These are phyloP conservation scores for Euptelea pleiosperma DNA, from an alignment of 164 flowering plant genomes.

Conservation along the genomic window DNA sequence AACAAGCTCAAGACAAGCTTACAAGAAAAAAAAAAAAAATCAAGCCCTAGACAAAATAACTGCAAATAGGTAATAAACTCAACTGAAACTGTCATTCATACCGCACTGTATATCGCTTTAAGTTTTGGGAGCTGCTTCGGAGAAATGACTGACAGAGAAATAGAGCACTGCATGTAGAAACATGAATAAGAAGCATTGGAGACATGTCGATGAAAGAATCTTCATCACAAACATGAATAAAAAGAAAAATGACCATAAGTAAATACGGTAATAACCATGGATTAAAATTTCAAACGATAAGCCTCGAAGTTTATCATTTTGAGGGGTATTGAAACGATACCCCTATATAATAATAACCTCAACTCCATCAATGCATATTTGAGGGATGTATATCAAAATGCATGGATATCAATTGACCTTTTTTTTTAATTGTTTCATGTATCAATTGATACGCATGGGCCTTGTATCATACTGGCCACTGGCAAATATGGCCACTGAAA, in stretches of 20 bases:
- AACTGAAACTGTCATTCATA: constrained; percentile 27
- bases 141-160: constrained; percentile 85
- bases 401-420: no score
- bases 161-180: constrained; percentile 56
- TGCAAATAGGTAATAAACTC: neutral
- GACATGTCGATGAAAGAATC: neutral
- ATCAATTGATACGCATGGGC: no score
- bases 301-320: neutral
- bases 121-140: constrained; percentile 87
- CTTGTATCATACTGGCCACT: no score
- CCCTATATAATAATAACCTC: neutral
- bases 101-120: constrained; percentile 71
- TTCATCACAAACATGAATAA: neutral
- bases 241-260: constrained; percentile 3
- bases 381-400: no score
- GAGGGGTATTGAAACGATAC: neutral
- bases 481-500: no score
- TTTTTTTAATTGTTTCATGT: no score
- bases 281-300: neutral
- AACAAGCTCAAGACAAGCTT: neutral
- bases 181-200: constrained; percentile 1
- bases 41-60: neutral
- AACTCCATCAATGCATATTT: no score
- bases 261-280: neutral
- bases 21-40: no score